A percentile compares a stretch with the other conserved stretches of the same genome.
phyloP scores from a whole-genome alignment of 208 protist genomes.

The Wallacemonas sp. region DNA sequence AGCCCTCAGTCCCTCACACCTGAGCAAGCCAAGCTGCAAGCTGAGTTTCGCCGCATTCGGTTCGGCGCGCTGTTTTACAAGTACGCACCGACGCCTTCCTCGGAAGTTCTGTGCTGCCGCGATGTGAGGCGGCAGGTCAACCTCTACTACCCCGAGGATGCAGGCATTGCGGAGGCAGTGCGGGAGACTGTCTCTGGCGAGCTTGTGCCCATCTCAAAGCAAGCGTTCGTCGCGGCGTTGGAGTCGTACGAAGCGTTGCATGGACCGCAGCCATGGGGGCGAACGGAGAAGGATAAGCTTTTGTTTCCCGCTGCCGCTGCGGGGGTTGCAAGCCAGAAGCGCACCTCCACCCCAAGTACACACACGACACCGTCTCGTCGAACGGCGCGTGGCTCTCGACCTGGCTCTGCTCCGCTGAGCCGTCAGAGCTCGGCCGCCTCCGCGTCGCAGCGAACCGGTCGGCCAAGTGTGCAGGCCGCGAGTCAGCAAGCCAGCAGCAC shows the following conservation, averaged over 20 bases:
- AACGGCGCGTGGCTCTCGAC: neutral
- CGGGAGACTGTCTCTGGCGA: constrained; percentile 2
- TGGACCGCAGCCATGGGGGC: constrained; percentile 57
- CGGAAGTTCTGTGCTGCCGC: constrained; percentile 28
- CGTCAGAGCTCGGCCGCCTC: constrained; percentile 3
- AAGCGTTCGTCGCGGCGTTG: constrained; percentile 60
- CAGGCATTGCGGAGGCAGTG: constrained; percentile 53
- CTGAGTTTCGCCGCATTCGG: constrained; percentile 53
- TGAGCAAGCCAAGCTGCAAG: constrained; percentile 11
- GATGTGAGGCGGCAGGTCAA: constrained; percentile 54
- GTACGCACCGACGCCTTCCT: constrained; percentile 46
- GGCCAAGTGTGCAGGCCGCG: neutral
- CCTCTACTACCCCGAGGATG: constrained; percentile 61
- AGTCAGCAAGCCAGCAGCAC: neutral
- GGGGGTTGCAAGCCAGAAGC: too few species aligned
- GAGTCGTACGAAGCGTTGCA: constrained; percentile 40
- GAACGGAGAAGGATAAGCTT: constrained; percentile 30
- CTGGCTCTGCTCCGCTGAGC: neutral
- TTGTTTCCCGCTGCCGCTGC: constrained; percentile 15
- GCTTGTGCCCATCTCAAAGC: constrained; percentile 33
- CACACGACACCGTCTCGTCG: too few species aligned
- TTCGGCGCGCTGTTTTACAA: constrained; percentile 85
- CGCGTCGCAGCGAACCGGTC: neutral
- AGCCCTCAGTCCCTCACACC: constrained; percentile 3
- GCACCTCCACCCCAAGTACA: too few species aligned